A percentile compares a stretch with the other conserved stretches of the same genome.
Evolutionary conservation across 257 asterid genomes (phyloP).

Genomic region (Asclepias syriaca): DNA sequence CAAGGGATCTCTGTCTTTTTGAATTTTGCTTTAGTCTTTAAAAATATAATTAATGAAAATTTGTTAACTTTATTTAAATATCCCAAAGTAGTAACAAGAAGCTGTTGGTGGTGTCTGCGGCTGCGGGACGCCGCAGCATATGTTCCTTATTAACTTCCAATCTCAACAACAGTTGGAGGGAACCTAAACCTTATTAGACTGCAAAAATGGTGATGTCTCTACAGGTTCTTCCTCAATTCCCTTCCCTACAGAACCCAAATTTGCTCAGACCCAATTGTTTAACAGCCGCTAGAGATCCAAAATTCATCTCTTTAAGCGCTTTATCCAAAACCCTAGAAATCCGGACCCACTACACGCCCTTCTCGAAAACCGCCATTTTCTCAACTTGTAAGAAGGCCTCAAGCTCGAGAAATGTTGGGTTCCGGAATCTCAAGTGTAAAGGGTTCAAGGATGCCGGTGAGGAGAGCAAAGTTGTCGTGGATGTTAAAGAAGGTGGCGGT

Average conservation of each 20-base stretch:
- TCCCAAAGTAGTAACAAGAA: too few relatives aligned
- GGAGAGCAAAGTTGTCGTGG: slow-evolving; percentile 42
- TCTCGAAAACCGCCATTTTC: slow-evolving; percentile 24
- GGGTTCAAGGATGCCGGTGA: slow-evolving; percentile 37
- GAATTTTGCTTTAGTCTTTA: too few relatives aligned
- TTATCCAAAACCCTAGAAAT: slow-evolving; percentile 18
- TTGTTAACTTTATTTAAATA: too few relatives aligned
- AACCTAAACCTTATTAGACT: slow-evolving; percentile 7
- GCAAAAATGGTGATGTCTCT: slow-evolving; percentile 31
- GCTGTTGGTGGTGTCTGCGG: neutral
- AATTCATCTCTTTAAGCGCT: slow-evolving; percentile 12
- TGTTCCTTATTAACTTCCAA: neutral
- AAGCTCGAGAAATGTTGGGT: slow-evolving; percentile 16
- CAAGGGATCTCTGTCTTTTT: too few relatives aligned
- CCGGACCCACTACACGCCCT: slow-evolving; percentile 22
- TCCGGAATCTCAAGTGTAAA: slow-evolving; percentile 36
- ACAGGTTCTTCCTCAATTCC: slow-evolving; percentile 32
- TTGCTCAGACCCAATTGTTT: slow-evolving; percentile 17
- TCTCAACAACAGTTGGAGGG: slow-evolving; percentile 1
- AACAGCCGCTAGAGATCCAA: slow-evolving; percentile 18
- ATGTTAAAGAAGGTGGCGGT: slow-evolving; percentile 27
- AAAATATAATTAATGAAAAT: too few relatives aligned
- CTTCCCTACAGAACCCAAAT: slow-evolving; percentile 41
- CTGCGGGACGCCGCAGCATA: neutral
- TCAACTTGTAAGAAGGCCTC: slow-evolving; percentile 16